Percentiles rank a stretch among this genome's conserved stretches.
Evolutionary conservation across 1,284 basidiomycete species (phyloP).

Genomic region (Porogramme epimiltina): DNA sequence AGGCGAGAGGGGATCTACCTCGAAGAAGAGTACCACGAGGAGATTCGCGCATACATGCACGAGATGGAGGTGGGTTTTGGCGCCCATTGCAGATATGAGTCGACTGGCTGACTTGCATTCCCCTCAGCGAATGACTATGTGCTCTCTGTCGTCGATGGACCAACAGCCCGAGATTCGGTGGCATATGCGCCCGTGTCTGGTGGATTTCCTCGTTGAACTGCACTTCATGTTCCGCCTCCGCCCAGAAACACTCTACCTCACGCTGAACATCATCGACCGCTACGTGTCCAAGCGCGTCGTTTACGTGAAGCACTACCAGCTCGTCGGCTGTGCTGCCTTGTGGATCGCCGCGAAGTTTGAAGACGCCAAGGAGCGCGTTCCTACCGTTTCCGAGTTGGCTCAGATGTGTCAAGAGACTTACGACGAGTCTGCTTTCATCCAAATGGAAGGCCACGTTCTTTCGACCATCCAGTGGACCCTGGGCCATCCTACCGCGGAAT

Average conservation of each 20-base stretch:
- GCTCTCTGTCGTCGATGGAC: constrained; percentile 93
- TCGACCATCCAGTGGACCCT: constrained; percentile 95
- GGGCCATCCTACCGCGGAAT: constrained; percentile 97
- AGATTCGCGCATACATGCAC: constrained; percentile 93
- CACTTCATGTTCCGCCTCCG: constrained; percentile 96
- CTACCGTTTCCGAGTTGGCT: constrained; percentile 90
- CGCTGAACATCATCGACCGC: constrained; percentile 98
- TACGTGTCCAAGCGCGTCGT: constrained; percentile 99
- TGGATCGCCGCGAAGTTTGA: constrained; percentile 99
- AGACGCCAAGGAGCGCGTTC: constrained; percentile 98
- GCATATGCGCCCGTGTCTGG: constrained; percentile 99
- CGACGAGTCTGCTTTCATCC: constrained; percentile 94
- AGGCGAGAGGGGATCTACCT: constrained; percentile 69
- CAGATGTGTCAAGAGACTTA: constrained; percentile 96
- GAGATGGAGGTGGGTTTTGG: constrained; percentile 88
- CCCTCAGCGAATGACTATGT: constrained; percentile 78
- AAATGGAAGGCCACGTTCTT: constrained; percentile 97
- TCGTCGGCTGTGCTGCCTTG: constrained; percentile 96
- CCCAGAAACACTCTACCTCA: constrained; percentile 97
- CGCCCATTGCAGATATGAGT: neutral
- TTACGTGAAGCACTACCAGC: constrained; percentile 99
- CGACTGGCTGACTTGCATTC: neutral
- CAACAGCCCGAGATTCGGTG: constrained; percentile 97
- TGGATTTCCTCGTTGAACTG: constrained; percentile 98
- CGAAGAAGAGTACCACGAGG: constrained; percentile 95